These are phyloP conservation scores for Pleurotus tuoliensis DNA, from an alignment of 768 basidiomycete genomes.

Conservation along the genomic window DNA sequence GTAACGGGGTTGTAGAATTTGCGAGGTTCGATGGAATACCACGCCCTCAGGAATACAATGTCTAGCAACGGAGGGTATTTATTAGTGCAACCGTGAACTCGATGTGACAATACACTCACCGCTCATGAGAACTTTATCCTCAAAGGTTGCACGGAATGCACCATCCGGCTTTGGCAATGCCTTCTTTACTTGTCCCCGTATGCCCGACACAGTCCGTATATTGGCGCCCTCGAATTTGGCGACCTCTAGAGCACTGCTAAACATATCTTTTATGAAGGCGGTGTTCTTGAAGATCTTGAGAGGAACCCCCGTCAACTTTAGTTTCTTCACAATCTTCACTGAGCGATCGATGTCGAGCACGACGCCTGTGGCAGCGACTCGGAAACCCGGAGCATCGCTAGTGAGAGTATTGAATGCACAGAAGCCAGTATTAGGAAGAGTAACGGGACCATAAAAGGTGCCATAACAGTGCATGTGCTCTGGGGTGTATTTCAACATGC, in stretches of 20 bases:
- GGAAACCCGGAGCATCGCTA: constrained; percentile 68
- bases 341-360: constrained; percentile 91
- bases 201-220: constrained; percentile 91
- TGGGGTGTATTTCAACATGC: constrained; percentile 99
- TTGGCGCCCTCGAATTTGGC: constrained; percentile 99
- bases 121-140: constrained; percentile 95
- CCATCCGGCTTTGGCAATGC: constrained; percentile 94
- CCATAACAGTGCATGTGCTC: constrained; percentile 99
- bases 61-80: constrained; percentile 43
- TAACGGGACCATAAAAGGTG: constrained; percentile 92
- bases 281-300: constrained; percentile 99
- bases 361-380: constrained; percentile 91
- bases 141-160: constrained; percentile 93
- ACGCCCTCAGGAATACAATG: constrained; percentile 91
- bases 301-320: constrained; percentile 93
- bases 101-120: constrained; percentile 48
- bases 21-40: constrained; percentile 94
- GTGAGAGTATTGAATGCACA: constrained; percentile 91
- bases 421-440: constrained; percentile 92
- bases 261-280: constrained; percentile 98
- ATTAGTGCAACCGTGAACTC: background rate
- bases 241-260: constrained; percentile 87
- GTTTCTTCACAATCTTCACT: constrained; percentile 94
- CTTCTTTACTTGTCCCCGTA: constrained; percentile 96
- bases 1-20: constrained; percentile 97